Evolutionary conservation across 2,329 filamentous ascomycete species (phyloP).

Genomic region (Verticillium klebahnii): DNA sequence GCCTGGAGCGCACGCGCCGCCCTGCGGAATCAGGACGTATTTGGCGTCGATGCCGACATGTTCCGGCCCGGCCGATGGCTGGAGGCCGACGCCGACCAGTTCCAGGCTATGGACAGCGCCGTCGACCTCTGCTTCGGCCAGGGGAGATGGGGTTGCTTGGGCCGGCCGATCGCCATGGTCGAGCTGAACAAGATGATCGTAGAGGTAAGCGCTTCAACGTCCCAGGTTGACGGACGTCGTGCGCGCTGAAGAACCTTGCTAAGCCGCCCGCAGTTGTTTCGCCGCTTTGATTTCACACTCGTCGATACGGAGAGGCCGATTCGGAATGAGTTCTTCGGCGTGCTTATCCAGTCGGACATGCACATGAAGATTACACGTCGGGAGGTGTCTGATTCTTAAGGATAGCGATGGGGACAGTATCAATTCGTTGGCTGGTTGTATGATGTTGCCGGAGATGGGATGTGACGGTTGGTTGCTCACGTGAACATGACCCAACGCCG

Average conservation of each 20-base stretch:
- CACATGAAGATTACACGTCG: no score
- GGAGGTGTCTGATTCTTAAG: no score
- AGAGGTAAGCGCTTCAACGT: conserved; percentile 22
- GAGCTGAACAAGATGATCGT: conserved; percentile 39
- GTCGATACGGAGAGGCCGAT: not conserved
- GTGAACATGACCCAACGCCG: no score
- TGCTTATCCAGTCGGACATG: no score
- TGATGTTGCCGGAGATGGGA: no score
- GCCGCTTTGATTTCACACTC: not conserved
- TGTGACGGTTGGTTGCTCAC: no score
- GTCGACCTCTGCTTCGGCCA: conserved; percentile 37
- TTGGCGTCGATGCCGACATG: conserved; percentile 36
- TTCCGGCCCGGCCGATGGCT: conserved; percentile 48
- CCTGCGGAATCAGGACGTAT: conserved; percentile 31
- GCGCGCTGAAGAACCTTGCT: no score
- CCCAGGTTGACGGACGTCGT: no score
- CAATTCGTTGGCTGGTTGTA: no score
- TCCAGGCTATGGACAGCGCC: conserved; percentile 26
- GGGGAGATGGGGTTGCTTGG: conserved; percentile 38
- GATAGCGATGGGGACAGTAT: no score
- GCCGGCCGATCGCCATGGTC: conserved; percentile 36
- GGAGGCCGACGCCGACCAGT: conserved; percentile 19
- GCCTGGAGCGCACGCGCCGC: conserved; percentile 35
- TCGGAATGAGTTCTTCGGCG: no score
- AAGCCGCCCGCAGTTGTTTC: not conserved